Evolutionary conservation across 495 filamentous ascomycete genomes (phyloP).

Genomic region (Aspergillus taichungensis): DNA sequence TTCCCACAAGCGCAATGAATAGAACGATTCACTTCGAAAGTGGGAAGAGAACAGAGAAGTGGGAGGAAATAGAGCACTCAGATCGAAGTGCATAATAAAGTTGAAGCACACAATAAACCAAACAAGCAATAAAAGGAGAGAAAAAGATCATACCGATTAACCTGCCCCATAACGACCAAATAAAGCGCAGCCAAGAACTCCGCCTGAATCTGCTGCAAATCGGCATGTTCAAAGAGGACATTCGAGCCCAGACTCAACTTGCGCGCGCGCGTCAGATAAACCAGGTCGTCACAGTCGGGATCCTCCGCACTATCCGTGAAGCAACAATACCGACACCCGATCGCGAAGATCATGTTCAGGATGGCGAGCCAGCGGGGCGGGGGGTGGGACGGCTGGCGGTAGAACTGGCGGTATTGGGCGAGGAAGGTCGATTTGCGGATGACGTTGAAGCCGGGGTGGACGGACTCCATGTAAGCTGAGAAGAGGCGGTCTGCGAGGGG

Average conservation of each 20-base stretch:
- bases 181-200: slow-evolving; percentile 48
- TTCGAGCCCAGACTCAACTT: slow-evolving; percentile 40
- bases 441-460: slow-evolving; percentile 50
- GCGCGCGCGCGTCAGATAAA: slow-evolving; percentile 51
- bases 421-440: slow-evolving; percentile 35
- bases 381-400: slow-evolving; percentile 12
- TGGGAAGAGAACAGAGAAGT: too few relatives aligned
- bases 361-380: slow-evolving; percentile 46
- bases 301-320: slow-evolving; percentile 27
- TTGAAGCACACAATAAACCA: too few relatives aligned
- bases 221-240: slow-evolving; percentile 45
- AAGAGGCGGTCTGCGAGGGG: slow-evolving; percentile 44
- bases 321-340: slow-evolving; percentile 41
- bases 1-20: too few relatives aligned
- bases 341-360: slow-evolving; percentile 58
- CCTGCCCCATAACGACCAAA: slow-evolving; percentile 47
- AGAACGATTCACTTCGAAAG: too few relatives aligned
- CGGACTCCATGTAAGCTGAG: slow-evolving; percentile 44
- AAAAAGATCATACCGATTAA: slow-evolving; percentile 47
- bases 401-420: slow-evolving; percentile 34
- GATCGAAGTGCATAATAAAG: too few relatives aligned
- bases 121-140: too few relatives aligned
- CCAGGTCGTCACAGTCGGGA: slow-evolving; percentile 39
- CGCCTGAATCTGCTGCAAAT: slow-evolving; percentile 53
- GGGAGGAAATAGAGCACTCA: too few relatives aligned